Percentiles rank a stretch among this genome's conserved stretches.
phyloP scores from a whole-genome alignment of 1,284 basidiomycete species.

The Fomitopsis palustris region DNA sequence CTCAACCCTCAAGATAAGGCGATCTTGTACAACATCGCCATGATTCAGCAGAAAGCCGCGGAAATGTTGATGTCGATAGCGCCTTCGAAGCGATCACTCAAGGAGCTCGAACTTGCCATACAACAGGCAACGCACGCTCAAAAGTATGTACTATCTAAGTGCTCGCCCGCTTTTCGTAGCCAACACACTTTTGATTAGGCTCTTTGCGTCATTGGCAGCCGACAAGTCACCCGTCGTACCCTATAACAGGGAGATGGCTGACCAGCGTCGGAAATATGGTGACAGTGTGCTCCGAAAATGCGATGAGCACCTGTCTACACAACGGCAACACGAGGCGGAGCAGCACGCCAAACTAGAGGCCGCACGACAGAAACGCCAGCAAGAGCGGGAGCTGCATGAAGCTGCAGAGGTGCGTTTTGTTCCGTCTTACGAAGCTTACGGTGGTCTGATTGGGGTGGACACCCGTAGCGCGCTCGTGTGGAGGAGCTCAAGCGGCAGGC shows the following conservation, averaged over 20 bases:
- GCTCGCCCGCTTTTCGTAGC: not conserved
- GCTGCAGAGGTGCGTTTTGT: conserved; percentile 50
- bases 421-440: not conserved
- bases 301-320: conserved; percentile 73
- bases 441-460: not conserved
- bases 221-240: conserved; percentile 73
- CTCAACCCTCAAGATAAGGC: conserved; percentile 85
- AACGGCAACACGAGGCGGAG: conserved; percentile 74
- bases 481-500: conserved; percentile 60
- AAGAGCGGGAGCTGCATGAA: conserved; percentile 60
- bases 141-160: conserved; percentile 50
- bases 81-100: conserved; percentile 72
- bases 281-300: conserved; percentile 78
- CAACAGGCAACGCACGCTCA: conserved; percentile 86
- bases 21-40: conserved; percentile 90
- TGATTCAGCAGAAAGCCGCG: conserved; percentile 93
- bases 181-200: conserved; percentile 36
- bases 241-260: conserved; percentile 82
- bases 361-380: conserved; percentile 64
- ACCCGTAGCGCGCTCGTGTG: conserved; percentile 45
- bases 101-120: conserved; percentile 76
- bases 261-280: conserved; percentile 86
- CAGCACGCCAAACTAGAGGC: conserved; percentile 71
- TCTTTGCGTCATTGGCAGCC: conserved; percentile 79
- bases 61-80: conserved; percentile 80